Evolutionary conservation across 495 filamentous ascomycete species (phyloP), one percentile per base, ranked within the genome.

Genomic region (Venustampulla echinocandica): DNA sequence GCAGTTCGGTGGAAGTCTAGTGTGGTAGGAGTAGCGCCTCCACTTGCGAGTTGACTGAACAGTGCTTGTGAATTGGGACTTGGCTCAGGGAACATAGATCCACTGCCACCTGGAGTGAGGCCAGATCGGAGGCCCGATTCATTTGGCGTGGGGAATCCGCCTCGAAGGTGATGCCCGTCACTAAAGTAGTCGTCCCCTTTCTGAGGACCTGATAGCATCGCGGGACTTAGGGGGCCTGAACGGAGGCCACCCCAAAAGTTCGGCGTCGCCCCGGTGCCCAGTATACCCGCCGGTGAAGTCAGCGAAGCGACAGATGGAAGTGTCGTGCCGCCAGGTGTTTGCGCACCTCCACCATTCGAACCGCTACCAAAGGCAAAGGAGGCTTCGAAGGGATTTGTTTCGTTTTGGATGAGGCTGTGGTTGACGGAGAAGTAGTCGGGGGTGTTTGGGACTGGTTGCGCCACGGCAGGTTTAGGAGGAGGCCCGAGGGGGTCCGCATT

Each of bases 321-420:
- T 53, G 94, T 81, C 14, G 84, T 87, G 61, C 89, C 87, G 33
- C 87, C 88, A 10, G 93, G 88, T 18, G 87, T 92, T 59, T 95
- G 86, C 44, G 76, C 74, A 10, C 83, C 66, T 33, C 66, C 69
- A 34, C 27, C 34, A 25, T 43, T 45, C n/a, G 36, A 2, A 42
- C 47, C 42, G 22, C 61, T 73, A 44, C 76, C 79, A 40, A 40
- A 21, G 42, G 77, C 75, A 61, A 98, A 98, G 0, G 90, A 95
- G 57, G 88, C 81, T 62, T 98, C 92, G 61, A 98, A 98, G 5
- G 90, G 90, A 60, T 98, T 98, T 44, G 88, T 90, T 61, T 98
- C 92, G 53, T 84, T 75, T 42, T 80, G 82, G 62, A 78, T 84
- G 53, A 74, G 75, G 54, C 56, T 58, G 59, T 81, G 72, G 24